Base-by-base conservation (phyloP, 2,329 filamentous ascomycete genomes). In the Xenoacremonium recifei region DNA sequence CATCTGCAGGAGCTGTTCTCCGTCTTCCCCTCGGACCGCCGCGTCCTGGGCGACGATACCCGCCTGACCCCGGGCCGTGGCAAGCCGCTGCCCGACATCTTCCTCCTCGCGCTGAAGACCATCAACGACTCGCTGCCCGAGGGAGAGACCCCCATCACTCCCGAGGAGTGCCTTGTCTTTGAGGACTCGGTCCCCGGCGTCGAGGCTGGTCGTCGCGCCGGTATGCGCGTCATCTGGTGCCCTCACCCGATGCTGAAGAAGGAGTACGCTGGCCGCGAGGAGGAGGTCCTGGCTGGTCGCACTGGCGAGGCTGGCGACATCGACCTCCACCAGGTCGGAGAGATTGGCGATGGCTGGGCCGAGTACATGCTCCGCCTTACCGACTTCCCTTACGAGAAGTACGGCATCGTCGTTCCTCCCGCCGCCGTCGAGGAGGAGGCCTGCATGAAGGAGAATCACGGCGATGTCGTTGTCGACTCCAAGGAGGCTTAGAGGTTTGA, bases 71-170 rank as follows among this genome's bases (percentile, higher is more conserved):
- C 76, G 4, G 92, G 92, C 0, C 73, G 89, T n/a, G 93, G 93
- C 11, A 99, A 99, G 68, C 93, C 93, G 0, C 77, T 92, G 21
- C 93, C 92, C 0, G 92, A 99, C 67, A 99, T 99, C 54, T 97
- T 95, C 66, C 70, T 95, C 7, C 73, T 97, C 1, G 92, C 93
- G 0, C 72, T 99, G 41, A 75, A 87, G 65, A 87, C 84, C 4
- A 85, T 99, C 63, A 99, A 99, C 66, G 79, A 80, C 32, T 80
- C 81, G 13, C 72, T 95, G 6, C 70, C 73, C 0, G 68, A 75
- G 4, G 81, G 80, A 29, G 82, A 85, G 38, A 70, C 76, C 50
- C 70, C 78, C 45, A 84, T 99, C 49, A 73, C 62, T 40, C 89
- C 90, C 0, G 86, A 87, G 53, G 92, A 97, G 66, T 97, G 93